Conservation (phyloP, 306 rosid genomes). For the Sicyos edulis region DNA sequence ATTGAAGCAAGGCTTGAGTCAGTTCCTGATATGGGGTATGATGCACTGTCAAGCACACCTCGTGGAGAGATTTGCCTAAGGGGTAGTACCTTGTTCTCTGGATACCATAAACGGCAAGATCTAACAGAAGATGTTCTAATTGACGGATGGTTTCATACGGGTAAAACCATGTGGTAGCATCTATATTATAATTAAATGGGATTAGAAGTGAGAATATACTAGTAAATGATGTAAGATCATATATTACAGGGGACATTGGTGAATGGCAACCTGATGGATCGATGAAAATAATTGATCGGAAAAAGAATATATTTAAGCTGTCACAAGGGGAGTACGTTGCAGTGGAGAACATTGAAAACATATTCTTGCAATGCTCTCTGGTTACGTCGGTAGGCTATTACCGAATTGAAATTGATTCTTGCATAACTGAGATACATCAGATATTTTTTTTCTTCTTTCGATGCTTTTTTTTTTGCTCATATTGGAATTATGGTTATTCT, state of each 20-base stretch:
- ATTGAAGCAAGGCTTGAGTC: constrained; percentile 89
- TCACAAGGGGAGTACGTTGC: constrained; percentile 95
- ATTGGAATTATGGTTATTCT: neutral
- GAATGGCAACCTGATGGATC: constrained; percentile 87
- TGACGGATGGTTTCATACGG: constrained; percentile 99
- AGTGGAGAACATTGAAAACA: constrained; percentile 78
- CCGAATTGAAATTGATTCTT: constrained; percentile 13
- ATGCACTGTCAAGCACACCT: constrained; percentile 58
- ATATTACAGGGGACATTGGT: constrained; percentile 82
- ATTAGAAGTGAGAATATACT: neutral
- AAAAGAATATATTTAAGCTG: constrained; percentile 81
- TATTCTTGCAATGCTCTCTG: constrained; percentile 65
- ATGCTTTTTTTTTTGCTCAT: neutral
- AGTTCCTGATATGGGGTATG: constrained; percentile 59
- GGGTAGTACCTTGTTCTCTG: constrained; percentile 66
- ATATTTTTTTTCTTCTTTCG: neutral
- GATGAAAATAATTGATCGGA: constrained; percentile 86
- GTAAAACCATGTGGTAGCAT: constrained; percentile 30
- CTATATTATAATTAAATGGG: neutral
- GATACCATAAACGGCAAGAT: constrained; percentile 81
- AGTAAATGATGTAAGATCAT: constrained; percentile 15
- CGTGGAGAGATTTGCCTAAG: constrained; percentile 86
- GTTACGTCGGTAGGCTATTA: constrained; percentile 55
- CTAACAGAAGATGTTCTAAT: constrained; percentile 60
- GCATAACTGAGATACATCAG: neutral